These are phyloP conservation scores for Aulographum hederae DNA, from an alignment of 2,329 filamentous ascomycete genomes.

Conservation along the genomic window DNA sequence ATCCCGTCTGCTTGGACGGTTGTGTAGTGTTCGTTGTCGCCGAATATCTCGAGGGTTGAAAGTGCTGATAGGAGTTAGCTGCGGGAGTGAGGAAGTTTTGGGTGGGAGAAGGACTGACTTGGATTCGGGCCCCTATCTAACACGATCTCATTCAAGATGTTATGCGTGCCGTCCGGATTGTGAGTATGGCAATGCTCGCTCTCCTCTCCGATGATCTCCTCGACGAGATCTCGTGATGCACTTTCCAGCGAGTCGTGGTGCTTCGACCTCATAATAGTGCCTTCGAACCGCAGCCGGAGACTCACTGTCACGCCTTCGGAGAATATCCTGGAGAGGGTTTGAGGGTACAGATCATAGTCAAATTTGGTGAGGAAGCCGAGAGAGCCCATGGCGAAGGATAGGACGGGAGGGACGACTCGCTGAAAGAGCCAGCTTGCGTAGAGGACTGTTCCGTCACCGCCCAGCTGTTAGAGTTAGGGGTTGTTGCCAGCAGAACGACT, in stretches of 20 bases:
- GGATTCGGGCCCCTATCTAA: slow-evolving; percentile 93
- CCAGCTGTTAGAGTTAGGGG: slow-evolving; percentile 28
- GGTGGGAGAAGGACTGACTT: slow-evolving; percentile 36
- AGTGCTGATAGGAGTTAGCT: slow-evolving; percentile 39
- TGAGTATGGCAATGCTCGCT: slow-evolving; percentile 10
- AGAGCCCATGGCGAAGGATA: slow-evolving; percentile 70
- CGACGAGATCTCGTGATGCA: slow-evolving; percentile 56
- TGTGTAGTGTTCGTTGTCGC: slow-evolving; percentile 94
- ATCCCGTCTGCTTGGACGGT: slow-evolving; percentile 93
- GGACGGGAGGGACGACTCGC: slow-evolving; percentile 65
- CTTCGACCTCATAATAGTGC: slow-evolving; percentile 62
- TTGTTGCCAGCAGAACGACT: slow-evolving; percentile 79
- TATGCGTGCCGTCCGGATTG: slow-evolving; percentile 37
- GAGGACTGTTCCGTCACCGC: slow-evolving; percentile 71
- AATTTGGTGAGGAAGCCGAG: slow-evolving; percentile 78
- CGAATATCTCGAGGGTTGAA: slow-evolving; percentile 82
- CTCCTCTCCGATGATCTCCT: slow-evolving; percentile 62
- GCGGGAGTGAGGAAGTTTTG: slow-evolving; percentile 1
- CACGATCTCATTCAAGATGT: slow-evolving; percentile 85
- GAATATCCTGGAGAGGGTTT: slow-evolving; percentile 74
- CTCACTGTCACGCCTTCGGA: slow-evolving; percentile 93
- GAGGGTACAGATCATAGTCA: slow-evolving; percentile 59
- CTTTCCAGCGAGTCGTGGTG: slow-evolving; percentile 17
- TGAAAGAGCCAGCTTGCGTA: slow-evolving; percentile 91
- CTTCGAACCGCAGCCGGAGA: slow-evolving; percentile 95